These are phyloP conservation scores for Pichia sp. DNA, from an alignment of 1,139 yeast species.

Conservation along the genomic window DNA sequence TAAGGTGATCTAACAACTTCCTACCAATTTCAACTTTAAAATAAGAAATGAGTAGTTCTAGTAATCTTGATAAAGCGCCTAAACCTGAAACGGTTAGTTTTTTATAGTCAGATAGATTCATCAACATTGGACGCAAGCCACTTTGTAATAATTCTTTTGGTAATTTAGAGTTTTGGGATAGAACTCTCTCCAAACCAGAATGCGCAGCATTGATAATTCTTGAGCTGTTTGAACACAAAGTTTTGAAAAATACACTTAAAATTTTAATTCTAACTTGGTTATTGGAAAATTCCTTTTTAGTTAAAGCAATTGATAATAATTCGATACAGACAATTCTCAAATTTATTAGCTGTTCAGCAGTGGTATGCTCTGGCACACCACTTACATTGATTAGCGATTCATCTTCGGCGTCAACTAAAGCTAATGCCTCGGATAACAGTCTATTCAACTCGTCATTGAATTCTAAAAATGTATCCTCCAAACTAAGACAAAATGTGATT, in stretches of 20 bases:
- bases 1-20: constrained; percentile 83
- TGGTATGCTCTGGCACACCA: constrained; percentile 76
- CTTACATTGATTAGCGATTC: constrained; percentile 87
- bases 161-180: constrained; percentile 78
- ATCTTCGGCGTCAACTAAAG: constrained; percentile 95
- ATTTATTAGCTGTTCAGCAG: constrained; percentile 80
- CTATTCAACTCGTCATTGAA: constrained; percentile 86
- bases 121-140: constrained; percentile 90
- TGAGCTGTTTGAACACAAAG: constrained; percentile 77
- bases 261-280: constrained; percentile 82
- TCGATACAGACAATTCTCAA: constrained; percentile 85
- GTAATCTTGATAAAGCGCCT: constrained; percentile 81
- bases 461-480: constrained; percentile 74
- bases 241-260: constrained; percentile 89
- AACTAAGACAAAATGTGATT: constrained; percentile 76
- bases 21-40: constrained; percentile 96
- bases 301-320: constrained; percentile 73
- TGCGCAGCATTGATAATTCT: constrained; percentile 93
- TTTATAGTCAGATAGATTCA: constrained; percentile 91
- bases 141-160: constrained; percentile 91
- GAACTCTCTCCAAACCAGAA: constrained; percentile 73
- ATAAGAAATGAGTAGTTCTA: constrained; percentile 83
- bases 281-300: constrained; percentile 66
- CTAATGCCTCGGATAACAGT: constrained; percentile 80
- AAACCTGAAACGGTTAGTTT: constrained; percentile 83